Percentiles rank a stretch among this genome's conserved stretches.
Conservation (phyloP, 805 yeast genomes). For the Cyberlindnera euphorbiiphila region DNA sequence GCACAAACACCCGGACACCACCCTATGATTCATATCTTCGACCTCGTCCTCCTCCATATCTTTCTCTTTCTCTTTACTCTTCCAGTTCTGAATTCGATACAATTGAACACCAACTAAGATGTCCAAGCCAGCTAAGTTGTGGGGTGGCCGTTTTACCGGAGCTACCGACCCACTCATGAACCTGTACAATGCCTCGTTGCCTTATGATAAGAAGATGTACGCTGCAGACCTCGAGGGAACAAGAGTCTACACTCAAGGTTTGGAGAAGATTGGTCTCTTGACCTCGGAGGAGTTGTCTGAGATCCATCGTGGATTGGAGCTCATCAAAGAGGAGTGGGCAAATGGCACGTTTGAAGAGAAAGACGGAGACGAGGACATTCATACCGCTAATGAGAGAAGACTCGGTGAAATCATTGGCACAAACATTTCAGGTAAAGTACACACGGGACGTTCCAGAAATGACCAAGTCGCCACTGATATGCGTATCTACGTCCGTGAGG, state of each 20-base stretch:
- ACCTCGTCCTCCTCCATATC: not conserved
- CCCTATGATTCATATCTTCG: not conserved
- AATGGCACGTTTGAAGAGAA: conserved; percentile 61
- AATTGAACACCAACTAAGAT: conserved; percentile 3
- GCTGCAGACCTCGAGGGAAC: conserved; percentile 94
- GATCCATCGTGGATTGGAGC: conserved; percentile 78
- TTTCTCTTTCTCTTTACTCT: not conserved
- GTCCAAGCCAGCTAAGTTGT: conserved; percentile 51
- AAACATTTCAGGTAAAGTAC: conserved; percentile 94
- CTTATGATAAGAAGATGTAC: conserved; percentile 94
- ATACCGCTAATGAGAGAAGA: conserved; percentile 97
- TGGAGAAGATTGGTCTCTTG: conserved; percentile 72
- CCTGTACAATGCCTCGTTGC: conserved; percentile 92
- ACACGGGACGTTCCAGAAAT: conserved; percentile 98
- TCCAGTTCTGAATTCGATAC: not conserved
- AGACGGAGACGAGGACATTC: conserved; percentile 95
- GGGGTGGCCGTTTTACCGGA: conserved; percentile 99
- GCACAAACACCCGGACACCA: not conserved
- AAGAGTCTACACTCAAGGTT: conserved; percentile 84
- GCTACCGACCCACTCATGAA: conserved; percentile 98
- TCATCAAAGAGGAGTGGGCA: conserved; percentile 82
- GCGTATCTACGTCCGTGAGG: conserved; percentile 88
- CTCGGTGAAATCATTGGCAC: conserved; percentile 94
- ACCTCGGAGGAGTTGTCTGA: conserved; percentile 68
- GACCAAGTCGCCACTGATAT: conserved; percentile 99